Percentiles rank a stretch among this genome's conserved stretches.
These are phyloP conservation scores for Babesia gibsoni DNA, from an alignment of 169 alveolate species.

Conservation along the genomic window DNA sequence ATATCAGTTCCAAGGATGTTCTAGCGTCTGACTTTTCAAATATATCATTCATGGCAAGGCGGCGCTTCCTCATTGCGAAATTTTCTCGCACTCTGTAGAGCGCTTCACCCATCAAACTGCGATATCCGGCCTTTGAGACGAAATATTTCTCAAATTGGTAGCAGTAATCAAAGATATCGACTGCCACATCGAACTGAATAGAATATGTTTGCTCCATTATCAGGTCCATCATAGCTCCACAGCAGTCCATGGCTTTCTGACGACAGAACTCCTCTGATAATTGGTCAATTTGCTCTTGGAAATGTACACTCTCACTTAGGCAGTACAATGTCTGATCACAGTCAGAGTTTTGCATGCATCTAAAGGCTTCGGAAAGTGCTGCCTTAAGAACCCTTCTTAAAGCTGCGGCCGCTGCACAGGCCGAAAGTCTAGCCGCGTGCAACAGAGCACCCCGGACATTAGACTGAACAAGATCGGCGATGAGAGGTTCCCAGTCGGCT, in stretches of 20 bases:
- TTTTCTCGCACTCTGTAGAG: conserved; percentile 68
- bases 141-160: conserved; percentile 77
- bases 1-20: conserved; percentile 70
- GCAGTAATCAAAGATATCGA: conserved; percentile 82
- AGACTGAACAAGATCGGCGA: conserved; percentile 82
- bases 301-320: conserved; percentile 68
- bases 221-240: conserved; percentile 80
- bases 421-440: conserved; percentile 75
- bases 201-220: conserved; percentile 86
- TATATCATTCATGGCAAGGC: conserved; percentile 71
- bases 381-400: conserved; percentile 79
- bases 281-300: conserved; percentile 74
- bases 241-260: conserved; percentile 80
- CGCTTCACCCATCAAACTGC: conserved; percentile 71
- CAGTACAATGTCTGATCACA: conserved; percentile 68
- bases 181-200: conserved; percentile 82
- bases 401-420: conserved; percentile 83
- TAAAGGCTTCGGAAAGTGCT: conserved; percentile 73
- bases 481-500: conserved; percentile 86
- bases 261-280: conserved; percentile 75
- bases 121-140: conserved; percentile 68
- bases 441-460: conserved; percentile 79
- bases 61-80: conserved; percentile 71
- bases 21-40: conserved; percentile 70
- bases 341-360: conserved; percentile 67